phyloP scores from a whole-genome alignment of 1,284 basidiomycete species.

The Porodaedalea pini region DNA sequence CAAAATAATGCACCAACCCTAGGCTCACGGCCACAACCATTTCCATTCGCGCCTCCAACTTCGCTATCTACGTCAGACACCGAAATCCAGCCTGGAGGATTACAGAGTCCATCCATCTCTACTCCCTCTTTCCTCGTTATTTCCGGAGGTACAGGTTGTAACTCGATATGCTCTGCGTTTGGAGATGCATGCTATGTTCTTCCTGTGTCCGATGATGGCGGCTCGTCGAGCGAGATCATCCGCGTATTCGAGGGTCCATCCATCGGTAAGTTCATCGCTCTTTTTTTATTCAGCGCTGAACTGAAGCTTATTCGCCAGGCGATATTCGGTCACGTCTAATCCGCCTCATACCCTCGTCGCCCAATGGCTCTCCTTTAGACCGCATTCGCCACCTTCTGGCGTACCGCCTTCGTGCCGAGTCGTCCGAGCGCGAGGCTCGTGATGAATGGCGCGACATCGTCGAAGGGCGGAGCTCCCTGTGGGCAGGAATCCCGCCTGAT shows the following conservation, averaged over 20 bases:
- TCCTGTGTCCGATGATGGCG: slow-evolving; percentile 85
- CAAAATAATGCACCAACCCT: slow-evolving; percentile 24
- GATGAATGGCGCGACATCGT: slow-evolving; percentile 91
- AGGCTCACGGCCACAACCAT: background rate
- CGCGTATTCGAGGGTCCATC: slow-evolving; percentile 81
- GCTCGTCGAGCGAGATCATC: slow-evolving; percentile 82
- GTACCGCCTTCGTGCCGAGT: slow-evolving; percentile 72
- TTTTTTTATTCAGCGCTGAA: background rate
- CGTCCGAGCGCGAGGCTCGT: slow-evolving; percentile 72
- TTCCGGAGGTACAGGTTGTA: slow-evolving; percentile 82
- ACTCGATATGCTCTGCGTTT: slow-evolving; percentile 75
- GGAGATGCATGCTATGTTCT: slow-evolving; percentile 65
- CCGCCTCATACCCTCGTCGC: slow-evolving; percentile 69
- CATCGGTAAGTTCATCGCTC: slow-evolving; percentile 48
- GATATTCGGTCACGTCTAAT: slow-evolving; percentile 82
- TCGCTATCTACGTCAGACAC: background rate
- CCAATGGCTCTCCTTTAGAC: slow-evolving; percentile 55
- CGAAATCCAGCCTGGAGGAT: background rate
- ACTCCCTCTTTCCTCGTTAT: slow-evolving; percentile 55
- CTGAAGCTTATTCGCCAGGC: slow-evolving; percentile 39
- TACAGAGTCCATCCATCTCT: background rate
- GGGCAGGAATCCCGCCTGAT: slow-evolving; percentile 88
- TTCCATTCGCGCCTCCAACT: background rate
- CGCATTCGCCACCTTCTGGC: slow-evolving; percentile 76
- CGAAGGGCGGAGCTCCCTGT: slow-evolving; percentile 81